Percentiles rank a stretch among this genome's conserved stretches.
Evolutionary conservation across 495 filamentous ascomycete species (phyloP).

Genomic region (Penicillium canescens): DNA sequence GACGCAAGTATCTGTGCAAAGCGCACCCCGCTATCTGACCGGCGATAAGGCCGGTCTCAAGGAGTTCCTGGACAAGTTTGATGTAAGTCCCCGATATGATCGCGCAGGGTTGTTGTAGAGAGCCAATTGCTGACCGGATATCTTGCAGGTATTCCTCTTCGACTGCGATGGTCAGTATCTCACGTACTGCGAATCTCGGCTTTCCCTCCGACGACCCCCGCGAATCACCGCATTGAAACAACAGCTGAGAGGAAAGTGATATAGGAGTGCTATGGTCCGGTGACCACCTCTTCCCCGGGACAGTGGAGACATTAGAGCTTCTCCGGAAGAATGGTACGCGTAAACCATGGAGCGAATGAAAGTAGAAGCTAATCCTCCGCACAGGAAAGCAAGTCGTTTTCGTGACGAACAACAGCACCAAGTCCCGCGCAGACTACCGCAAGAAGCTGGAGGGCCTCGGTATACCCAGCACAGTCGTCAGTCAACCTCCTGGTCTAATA

Average conservation of each 20-base stretch:
- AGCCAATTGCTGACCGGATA: slow-evolving; percentile 1
- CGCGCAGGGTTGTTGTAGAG: neutral
- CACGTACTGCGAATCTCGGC: slow-evolving; percentile 5
- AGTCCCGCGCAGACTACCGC: slow-evolving; percentile 87
- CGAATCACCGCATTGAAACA: slow-evolving; percentile 7
- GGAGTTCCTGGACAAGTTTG: slow-evolving; percentile 85
- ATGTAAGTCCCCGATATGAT: slow-evolving; percentile 60
- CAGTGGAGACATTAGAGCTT: slow-evolving; percentile 78
- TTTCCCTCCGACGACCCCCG: slow-evolving; percentile 5
- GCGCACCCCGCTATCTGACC: slow-evolving; percentile 70
- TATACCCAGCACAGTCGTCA: slow-evolving; percentile 69
- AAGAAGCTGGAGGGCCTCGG: slow-evolving; percentile 85
- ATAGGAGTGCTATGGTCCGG: slow-evolving; percentile 95
- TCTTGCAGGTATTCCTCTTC: slow-evolving; percentile 78
- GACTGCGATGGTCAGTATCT: slow-evolving; percentile 86
- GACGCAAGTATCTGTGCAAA: slow-evolving; percentile 24
- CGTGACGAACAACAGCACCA: slow-evolving; percentile 98
- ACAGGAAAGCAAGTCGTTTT: slow-evolving; percentile 91
- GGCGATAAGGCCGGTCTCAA: slow-evolving; percentile 73
- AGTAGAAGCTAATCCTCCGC: neutral
- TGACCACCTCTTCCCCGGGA: slow-evolving; percentile 80
- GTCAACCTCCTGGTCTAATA: slow-evolving; percentile 13
- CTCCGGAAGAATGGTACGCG: slow-evolving; percentile 73
- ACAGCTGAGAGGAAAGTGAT: slow-evolving; percentile 20
- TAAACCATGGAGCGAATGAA: slow-evolving; percentile 2